Evolutionary conservation across 768 basidiomycete species (phyloP).

Genomic region (Boletus fagicola): DNA sequence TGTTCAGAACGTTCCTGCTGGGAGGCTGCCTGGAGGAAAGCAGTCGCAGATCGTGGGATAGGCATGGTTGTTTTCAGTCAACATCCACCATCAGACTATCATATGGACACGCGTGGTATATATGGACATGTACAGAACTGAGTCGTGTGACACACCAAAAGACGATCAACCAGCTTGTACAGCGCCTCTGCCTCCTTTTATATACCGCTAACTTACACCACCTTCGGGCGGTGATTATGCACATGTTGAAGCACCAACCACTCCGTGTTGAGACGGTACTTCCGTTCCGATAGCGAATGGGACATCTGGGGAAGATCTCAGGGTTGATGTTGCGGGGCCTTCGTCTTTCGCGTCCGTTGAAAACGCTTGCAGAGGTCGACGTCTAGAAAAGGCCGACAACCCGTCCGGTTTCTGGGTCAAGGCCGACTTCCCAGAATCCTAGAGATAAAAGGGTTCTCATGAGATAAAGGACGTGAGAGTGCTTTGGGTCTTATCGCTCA

Average conservation of each 20-base stretch:
- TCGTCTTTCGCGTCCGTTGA: constrained; percentile 18
- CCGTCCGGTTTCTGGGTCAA: constrained; percentile 74
- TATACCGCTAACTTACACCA: constrained; percentile 19
- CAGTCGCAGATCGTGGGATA: constrained; percentile 1
- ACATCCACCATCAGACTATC: not conserved
- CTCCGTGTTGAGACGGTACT: constrained; percentile 39
- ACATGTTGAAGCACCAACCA: constrained; percentile 43
- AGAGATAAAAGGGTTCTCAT: constrained; percentile 7
- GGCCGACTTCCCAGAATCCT: constrained; percentile 90
- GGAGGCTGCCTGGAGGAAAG: constrained; percentile 39
- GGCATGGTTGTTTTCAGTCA: not conserved
- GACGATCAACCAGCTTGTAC: not conserved
- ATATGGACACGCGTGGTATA: constrained; percentile 9
- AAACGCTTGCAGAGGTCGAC: constrained; percentile 8
- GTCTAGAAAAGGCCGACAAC: constrained; percentile 82
- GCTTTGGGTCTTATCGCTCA: constrained; percentile 26
- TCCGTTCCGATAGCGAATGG: constrained; percentile 11
- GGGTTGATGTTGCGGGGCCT: not conserved
- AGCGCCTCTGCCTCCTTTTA: not conserved
- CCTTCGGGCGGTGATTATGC: constrained; percentile 13
- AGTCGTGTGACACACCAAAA: not conserved
- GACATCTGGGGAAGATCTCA: constrained; percentile 24
- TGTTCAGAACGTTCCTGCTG: constrained; percentile 9
- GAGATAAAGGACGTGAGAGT: constrained; percentile 8
- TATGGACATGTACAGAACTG: constrained; percentile 9